Evolutionary conservation across 352 stramenopile species (phyloP).

Genomic region (Phytophthora nicotianae): DNA sequence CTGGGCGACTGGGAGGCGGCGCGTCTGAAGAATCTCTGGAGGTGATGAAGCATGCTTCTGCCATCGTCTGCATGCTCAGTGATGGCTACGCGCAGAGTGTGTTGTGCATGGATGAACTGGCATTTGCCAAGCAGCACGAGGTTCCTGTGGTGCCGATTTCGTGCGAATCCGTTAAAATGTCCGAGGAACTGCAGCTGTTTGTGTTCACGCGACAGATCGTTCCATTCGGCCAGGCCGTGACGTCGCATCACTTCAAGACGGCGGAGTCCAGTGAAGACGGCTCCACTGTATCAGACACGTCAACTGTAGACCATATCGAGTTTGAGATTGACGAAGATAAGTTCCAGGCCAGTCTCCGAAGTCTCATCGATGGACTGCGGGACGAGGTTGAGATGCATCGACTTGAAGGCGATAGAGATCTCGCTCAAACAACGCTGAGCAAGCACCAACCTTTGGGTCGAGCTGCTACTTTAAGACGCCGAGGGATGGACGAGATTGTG

Average conservation of each 20-base stretch:
- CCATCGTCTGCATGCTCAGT: constrained; percentile 75
- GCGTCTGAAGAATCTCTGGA: constrained; percentile 45
- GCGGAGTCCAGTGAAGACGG: constrained; percentile 21
- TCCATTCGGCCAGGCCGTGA: constrained; percentile 67
- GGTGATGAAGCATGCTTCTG: constrained; percentile 68
- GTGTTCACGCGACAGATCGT: constrained; percentile 84
- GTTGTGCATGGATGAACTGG: constrained; percentile 81
- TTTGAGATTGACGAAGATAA: constrained; percentile 70
- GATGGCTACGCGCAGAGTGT: constrained; percentile 66
- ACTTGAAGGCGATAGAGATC: constrained; percentile 36
- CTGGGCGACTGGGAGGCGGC: constrained; percentile 26
- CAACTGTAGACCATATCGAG: constrained; percentile 34
- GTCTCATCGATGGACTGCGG: constrained; percentile 72
- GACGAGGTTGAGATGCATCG: constrained; percentile 80
- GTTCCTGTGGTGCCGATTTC: constrained; percentile 78
- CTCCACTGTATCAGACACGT: constrained; percentile 23
- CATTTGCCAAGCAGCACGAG: constrained; percentile 71
- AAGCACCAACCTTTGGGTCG: constrained; percentile 25
- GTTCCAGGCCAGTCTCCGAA: constrained; percentile 67
- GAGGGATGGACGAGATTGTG: constrained; percentile 59
- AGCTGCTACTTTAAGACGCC: constrained; percentile 25
- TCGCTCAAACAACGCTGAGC: constrained; percentile 14
- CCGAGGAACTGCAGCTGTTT: constrained; percentile 78
- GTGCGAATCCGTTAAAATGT: constrained; percentile 59
- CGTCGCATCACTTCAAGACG: constrained; percentile 43